Evolutionary conservation across 1,139 yeast genomes (phyloP), one percentile per base, ranked within the genome.

Genomic region (Scheffersomyces lignicola): DNA sequence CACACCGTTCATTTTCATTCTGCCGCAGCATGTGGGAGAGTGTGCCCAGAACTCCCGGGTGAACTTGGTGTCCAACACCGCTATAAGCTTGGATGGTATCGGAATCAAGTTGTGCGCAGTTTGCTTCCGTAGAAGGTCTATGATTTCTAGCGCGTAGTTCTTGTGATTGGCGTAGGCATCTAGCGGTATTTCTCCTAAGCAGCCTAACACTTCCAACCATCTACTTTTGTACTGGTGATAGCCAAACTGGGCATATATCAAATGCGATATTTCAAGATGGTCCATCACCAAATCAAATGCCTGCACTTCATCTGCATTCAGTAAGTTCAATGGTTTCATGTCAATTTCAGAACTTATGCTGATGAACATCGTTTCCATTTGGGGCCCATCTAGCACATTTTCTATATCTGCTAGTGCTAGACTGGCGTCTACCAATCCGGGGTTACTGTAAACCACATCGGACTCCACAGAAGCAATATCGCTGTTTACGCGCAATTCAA

Each of bases 1-100:
- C 24, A 52, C n/a, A 1, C 61, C 61, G 15, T 38, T 39, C 21
- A 49, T 22, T 26, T 54, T 54, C 50, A 53, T 43, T 24, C 45
- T 45, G 7, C 56, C 55, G 41, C 58, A 54, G 36, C 56, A 48
- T 13, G 31, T 35, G 5, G 6, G 5, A 14, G 8, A 7, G 7
- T 5, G 8, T 14, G 10, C 10, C 42, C 40, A 15, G 41, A 36
- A 28, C 31, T 40, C 22, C 43, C 44, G 16, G n/a, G 23, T 20
- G n/a, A 20, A 20, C n/a, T 20, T 20, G 8, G 23, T 9, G n/a
- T 20, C 23, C n/a, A 20, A 20, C n/a, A n/a, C n/a, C n/a, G n/a
- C n/a, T n/a, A n/a, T n/a, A n/a, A n/a, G n/a, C n/a, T n/a, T 23
- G 26, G 10, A 11, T 9, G 26, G 13, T 11, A 23, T 23, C 26